Percentiles rank a stretch among this genome's conserved stretches.
These are phyloP conservation scores for Lycium barbarum DNA, from an alignment of 257 asterid species.

Conservation along the genomic window DNA sequence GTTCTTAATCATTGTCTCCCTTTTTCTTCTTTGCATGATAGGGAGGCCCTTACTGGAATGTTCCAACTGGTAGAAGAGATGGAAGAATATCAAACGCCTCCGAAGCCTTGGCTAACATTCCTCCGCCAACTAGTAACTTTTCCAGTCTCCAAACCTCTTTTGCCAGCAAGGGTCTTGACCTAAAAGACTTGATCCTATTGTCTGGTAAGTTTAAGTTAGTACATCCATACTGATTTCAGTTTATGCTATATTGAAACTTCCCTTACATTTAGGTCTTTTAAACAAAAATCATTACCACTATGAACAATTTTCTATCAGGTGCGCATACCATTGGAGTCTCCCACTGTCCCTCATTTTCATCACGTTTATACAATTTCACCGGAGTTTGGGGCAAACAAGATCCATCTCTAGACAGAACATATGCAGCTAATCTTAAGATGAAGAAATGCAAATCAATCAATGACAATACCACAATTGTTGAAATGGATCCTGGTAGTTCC, in stretches of 20 bases:
- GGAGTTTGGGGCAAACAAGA: too few species aligned
- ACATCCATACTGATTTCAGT: not conserved
- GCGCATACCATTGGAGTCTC: too few species aligned
- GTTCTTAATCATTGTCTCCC: not conserved
- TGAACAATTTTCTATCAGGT: too few species aligned
- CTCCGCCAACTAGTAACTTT: constrained; percentile 30
- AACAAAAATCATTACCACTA: not conserved
- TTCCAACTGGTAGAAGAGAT: constrained; percentile 32
- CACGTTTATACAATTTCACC: too few species aligned
- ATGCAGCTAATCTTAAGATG: too few species aligned
- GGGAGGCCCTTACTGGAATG: constrained; percentile 41
- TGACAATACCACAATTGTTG: too few species aligned
- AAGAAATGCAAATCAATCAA: too few species aligned
- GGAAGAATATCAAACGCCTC: constrained; percentile 39
- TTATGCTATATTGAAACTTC: not conserved
- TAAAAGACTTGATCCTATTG: not conserved
- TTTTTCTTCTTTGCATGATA: not conserved
- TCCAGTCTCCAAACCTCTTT: not conserved
- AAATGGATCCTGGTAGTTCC: too few species aligned
- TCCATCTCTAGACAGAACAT: too few species aligned
- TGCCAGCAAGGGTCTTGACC: not conserved
- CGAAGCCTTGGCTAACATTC: constrained; percentile 50
- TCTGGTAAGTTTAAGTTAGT: constrained; percentile 36
- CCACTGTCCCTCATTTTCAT: too few species aligned
- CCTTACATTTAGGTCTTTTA: not conserved